These are phyloP conservation scores for Paxillus ammoniavirescens DNA, from an alignment of 768 basidiomycete species.

Conservation along the genomic window DNA sequence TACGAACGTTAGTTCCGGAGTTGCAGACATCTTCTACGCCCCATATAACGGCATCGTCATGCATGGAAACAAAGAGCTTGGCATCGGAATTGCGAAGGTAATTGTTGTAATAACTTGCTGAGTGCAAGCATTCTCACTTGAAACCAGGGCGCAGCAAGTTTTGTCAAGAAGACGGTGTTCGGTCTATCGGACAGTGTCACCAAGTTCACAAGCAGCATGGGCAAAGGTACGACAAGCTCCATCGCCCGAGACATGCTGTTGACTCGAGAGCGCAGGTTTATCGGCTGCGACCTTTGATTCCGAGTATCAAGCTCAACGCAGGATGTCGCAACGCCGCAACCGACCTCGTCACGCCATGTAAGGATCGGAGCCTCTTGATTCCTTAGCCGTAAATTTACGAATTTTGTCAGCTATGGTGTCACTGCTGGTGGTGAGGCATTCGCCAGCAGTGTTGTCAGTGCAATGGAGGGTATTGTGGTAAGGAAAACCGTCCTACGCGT, in stretches of 20 bases:
- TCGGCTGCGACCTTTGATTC: conserved; percentile 97
- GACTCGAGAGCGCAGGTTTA: conserved; percentile 53
- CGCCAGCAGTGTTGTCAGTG: conserved; percentile 91
- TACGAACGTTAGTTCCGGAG: conserved; percentile 96
- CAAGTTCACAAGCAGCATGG: conserved; percentile 97
- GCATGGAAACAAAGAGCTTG: conserved; percentile 93
- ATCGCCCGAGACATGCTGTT: neutral
- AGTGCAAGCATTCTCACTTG: conserved; percentile 11
- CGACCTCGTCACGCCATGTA: conserved; percentile 95
- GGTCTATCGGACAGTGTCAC: conserved; percentile 94
- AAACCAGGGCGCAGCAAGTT: conserved; percentile 90
- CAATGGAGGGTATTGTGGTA: conserved; percentile 93
- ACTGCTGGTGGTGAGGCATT: conserved; percentile 92
- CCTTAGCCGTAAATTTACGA: neutral
- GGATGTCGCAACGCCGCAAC: conserved; percentile 89
- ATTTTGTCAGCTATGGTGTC: conserved; percentile 76
- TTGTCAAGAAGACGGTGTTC: conserved; percentile 98
- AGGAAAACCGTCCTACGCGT: conserved; percentile 20
- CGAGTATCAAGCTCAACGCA: conserved; percentile 88
- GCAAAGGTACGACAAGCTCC: conserved; percentile 64
- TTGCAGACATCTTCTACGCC: conserved; percentile 98
- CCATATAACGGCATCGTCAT: conserved; percentile 96
- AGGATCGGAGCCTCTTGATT: conserved; percentile 18
- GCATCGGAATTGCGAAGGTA: conserved; percentile 93
- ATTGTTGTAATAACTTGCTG: neutral